Evolutionary conservation across 768 basidiomycete species (phyloP), one percentile per base, ranked within the genome.

Genomic region (Inosperma sp.): DNA sequence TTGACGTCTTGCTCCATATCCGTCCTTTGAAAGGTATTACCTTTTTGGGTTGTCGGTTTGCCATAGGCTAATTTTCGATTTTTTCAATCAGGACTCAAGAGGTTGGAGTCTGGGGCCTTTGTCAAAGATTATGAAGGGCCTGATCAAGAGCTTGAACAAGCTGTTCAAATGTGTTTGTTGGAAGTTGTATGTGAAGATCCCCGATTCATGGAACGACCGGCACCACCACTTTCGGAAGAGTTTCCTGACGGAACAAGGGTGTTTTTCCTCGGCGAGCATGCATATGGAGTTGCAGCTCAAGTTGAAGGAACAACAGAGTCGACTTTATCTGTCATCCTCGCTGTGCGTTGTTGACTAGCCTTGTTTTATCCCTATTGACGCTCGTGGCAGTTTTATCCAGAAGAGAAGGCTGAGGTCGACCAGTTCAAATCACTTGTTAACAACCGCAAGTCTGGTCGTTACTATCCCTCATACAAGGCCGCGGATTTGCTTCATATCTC

Each of bases 231-330:
- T 25, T 76, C 82, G 0, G 84, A 92, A 47, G 96, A 98, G 63
- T 97, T 91, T 70, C 93, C 94, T 0, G 82, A 81, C 0, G 90
- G 88, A 1, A 88, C 83, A 65, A 90, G 86, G 63, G 88, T 98
- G 23, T 96, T 99, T 71, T 98, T 97, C 82, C 77, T 98, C 6
- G 94, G 95, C 13, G 86, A 90, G 61, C 85, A 92, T 63, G 92
- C 89, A 0, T 99, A 95, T 62, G 96, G 96, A n/a, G 85, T 90
- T 3, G 92, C 95, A 12, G 93, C 94, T 0, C 88, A 93, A 60
- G 91, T 99, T 9, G 77, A 82, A 31, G 77, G 70, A 0, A 90
- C 92, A 0, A 79, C 78, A 0, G 80, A 87, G 3, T 75, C 78
- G 2, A 73, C 81, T 1, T 69, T 98, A 10, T 85, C 91, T 8